Evolutionary conservation across 306 rosid genomes (phyloP), one percentile per base, ranked within the genome.

Genomic region (Dalbergia cochinchinensis): DNA sequence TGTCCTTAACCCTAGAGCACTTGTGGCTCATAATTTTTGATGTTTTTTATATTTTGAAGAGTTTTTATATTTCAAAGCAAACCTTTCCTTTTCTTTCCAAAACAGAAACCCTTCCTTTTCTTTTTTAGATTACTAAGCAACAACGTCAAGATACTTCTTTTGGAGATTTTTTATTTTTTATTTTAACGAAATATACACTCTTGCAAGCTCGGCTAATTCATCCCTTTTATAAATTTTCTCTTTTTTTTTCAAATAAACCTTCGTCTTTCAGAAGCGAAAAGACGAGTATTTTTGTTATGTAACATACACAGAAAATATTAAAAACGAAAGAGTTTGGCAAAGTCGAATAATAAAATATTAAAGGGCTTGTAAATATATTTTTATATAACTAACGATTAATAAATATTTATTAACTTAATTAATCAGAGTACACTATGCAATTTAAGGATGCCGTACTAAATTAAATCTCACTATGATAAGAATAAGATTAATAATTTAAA

Each of bases 11-110:
- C 62, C 58, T 31, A 45, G 50, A 33, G 15, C 50, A 18, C 68
- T 57, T 81, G 90, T 83, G 87, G 90, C 76, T 77, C 79, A 54
- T 44, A 78, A 26, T 31, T 74, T 50, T 80, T 83, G 58, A 5
- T n/a, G 5, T 1, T 65, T 71, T 80, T 60, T 62, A 34, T 44
- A 11, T 37, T 9, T 0, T 7, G 14, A 10, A 1, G 41, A 20
- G 6, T 61, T 50, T 71, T 79, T 58, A 74, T 70, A 45, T 78
- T 53, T 11, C 68, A 12, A 82, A 64, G 65, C 71, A 48, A 48
- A 33, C 14, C 33, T 20, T 51, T 33, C 11, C 47, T 16, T 83
- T 19, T 44, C 31, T 47, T 83, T 6, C n/a, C n/a, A n/a, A n/a
- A n/a, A n/a, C n/a, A n/a, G n/a, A 48, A 48, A 33, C 14, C 33